These are phyloP conservation scores for Manihot esculenta DNA, from an alignment of 441 rosid species.

Conservation along the genomic window DNA sequence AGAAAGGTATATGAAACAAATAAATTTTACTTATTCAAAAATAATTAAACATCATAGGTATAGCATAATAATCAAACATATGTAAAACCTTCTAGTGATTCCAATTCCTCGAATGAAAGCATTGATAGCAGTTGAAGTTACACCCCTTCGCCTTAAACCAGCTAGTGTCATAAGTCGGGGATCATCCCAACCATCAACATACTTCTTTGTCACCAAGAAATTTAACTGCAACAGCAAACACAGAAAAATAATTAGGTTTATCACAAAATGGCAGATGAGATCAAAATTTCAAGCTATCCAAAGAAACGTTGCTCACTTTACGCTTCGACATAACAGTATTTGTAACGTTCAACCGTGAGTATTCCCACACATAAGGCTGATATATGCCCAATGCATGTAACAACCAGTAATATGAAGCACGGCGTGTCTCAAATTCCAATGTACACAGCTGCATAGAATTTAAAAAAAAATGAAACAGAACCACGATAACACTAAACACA, in stretches of 20 bases:
- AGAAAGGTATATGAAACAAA: slow-evolving; percentile 15
- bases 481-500: not conserved
- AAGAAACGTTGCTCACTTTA: slow-evolving; percentile 52
- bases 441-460: slow-evolving; percentile 71
- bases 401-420: slow-evolving; percentile 67
- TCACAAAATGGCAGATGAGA: slow-evolving; percentile 7
- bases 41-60: too few relatives aligned
- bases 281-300: slow-evolving; percentile 10
- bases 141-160: slow-evolving; percentile 92
- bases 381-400: slow-evolving; percentile 66
- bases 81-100: slow-evolving; percentile 82
- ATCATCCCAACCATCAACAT: slow-evolving; percentile 99
- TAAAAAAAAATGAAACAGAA: slow-evolving; percentile 1
- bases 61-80: slow-evolving; percentile 6
- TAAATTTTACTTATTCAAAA: too few relatives aligned
- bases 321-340: slow-evolving; percentile 97
- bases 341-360: slow-evolving; percentile 84
- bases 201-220: slow-evolving; percentile 70
- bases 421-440: slow-evolving; percentile 83
- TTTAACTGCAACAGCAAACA: slow-evolving; percentile 56
- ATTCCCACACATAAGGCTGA: slow-evolving; percentile 97
- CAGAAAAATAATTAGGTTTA: slow-evolving; percentile 2
- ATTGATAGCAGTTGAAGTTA: slow-evolving; percentile 80
- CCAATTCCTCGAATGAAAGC: slow-evolving; percentile 87
- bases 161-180: slow-evolving; percentile 97